Evolutionary conservation across 495 filamentous ascomycete species (phyloP), one percentile per base, ranked within the genome.

Genomic region (Penicillium dipodomyicola): DNA sequence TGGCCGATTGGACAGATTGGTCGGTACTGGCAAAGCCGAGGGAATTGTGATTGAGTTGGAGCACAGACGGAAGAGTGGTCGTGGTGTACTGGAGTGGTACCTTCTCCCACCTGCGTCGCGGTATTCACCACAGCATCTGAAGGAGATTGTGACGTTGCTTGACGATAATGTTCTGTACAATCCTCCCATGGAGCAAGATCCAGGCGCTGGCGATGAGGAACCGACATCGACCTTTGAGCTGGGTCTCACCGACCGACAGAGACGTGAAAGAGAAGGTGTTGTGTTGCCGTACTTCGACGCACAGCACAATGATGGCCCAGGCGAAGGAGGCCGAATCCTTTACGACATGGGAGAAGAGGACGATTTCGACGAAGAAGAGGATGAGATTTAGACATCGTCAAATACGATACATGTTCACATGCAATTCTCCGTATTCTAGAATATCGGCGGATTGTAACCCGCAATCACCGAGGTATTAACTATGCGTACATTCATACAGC

Each of bases 321-420:
- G 93, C 12, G 89, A 90, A 30, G 87, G 87, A 17, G 94, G 95
- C 0, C 80, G 92, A 58, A 98, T 98, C 51, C 65, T 98, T 64
- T 97, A 97, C 74, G 92, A 96, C 50, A 94, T 97, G 87, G 94
- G 93, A 29, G 82, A 83, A 50, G 95, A 96, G 76, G 94, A 98
- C 76, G 95, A 98, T 72, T 98, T 96, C 71, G 94, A 98, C 67
- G 94, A 97, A 58, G 95, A 97, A 73, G 95, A 98, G 67, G 94
- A 98, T 78, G 95, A 98, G 72, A 92, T 97, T 50, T 96, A 68
- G 72, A 72, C 25, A 19, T 19, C 25, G 30, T 49, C 19, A 14
- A 46, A 39, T 25, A 27, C 19, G 39, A 35, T 60, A 55, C 14
- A 51, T 49, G 33, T 49, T 50, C 56, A 25, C 53, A 23, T 20